Evolutionary conservation across 2,329 filamentous ascomycete genomes (phyloP).

Genomic region (Ophiostoma ulmi): DNA sequence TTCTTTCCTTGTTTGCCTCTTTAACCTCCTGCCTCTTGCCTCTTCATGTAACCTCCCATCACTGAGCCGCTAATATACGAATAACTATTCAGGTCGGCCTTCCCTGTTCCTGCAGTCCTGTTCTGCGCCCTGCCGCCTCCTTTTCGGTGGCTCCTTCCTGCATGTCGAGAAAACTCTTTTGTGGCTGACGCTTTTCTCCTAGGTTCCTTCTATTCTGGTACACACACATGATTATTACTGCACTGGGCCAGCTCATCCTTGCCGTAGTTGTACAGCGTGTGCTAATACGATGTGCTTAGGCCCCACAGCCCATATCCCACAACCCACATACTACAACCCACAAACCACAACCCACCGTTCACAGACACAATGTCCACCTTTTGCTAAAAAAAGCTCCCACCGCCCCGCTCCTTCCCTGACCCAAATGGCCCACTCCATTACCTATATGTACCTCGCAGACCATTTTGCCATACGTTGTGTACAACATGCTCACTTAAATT

Average conservation of each 20-base stretch:
- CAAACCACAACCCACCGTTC: not conserved
- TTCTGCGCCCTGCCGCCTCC: not conserved
- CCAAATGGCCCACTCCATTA: not conserved
- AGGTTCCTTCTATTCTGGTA: slow-evolving; percentile 4
- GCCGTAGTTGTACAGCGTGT: not conserved
- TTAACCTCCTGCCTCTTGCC: not conserved
- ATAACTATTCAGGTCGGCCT: not conserved
- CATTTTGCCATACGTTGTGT: not conserved
- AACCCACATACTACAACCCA: not conserved
- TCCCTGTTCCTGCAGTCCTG: not conserved
- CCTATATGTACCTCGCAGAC: not conserved
- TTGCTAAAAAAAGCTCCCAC: slow-evolving; percentile 2
- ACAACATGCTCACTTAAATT: not conserved
- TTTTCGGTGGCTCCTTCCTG: not conserved
- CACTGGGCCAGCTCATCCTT: slow-evolving; percentile 3
- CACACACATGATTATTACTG: not conserved
- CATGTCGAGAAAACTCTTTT: slow-evolving; percentile 2
- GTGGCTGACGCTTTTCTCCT: slow-evolving; percentile 1
- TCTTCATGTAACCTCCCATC: not conserved
- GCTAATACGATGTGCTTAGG: slow-evolving; percentile 3
- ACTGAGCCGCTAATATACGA: not conserved
- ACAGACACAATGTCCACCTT: slow-evolving; percentile 7
- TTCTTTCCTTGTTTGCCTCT: not conserved
- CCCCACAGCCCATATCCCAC: not conserved
- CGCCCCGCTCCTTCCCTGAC: not conserved